Evolutionary conservation across 1,139 yeast species (phyloP).

Genomic region (Zygoascus hellenicus): DNA sequence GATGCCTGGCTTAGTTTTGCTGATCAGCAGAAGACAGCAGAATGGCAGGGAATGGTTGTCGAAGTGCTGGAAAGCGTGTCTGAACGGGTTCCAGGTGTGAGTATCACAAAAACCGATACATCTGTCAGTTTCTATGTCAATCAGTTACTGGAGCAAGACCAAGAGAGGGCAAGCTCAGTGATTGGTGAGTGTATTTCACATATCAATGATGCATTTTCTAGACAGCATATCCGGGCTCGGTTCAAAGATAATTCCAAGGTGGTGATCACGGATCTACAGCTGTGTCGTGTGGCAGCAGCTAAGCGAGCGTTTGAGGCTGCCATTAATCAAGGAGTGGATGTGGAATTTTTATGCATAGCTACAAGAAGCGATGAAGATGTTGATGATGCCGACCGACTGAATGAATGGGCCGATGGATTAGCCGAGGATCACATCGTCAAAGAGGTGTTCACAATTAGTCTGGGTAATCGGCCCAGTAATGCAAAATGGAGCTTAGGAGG

Average conservation of each 20-base stretch:
- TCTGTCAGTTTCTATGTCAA: slow-evolving; percentile 57
- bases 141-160: slow-evolving; percentile 48
- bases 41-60: slow-evolving; percentile 59
- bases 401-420: slow-evolving; percentile 48
- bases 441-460: slow-evolving; percentile 56
- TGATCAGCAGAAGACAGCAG: slow-evolving; percentile 44
- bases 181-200: slow-evolving; percentile 86
- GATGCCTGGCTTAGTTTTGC: slow-evolving; percentile 63
- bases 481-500: slow-evolving; percentile 73
- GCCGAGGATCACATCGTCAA: slow-evolving; percentile 12
- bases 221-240: slow-evolving; percentile 70
- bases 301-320: slow-evolving; percentile 20
- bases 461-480: slow-evolving; percentile 49
- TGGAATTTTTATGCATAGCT: slow-evolving; percentile 37
- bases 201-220: slow-evolving; percentile 66
- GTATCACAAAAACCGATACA: slow-evolving; percentile 66
- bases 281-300: slow-evolving; percentile 24
- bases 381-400: slow-evolving; percentile 48
- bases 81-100: slow-evolving; percentile 78
- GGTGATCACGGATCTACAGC: slow-evolving; percentile 22
- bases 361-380: slow-evolving; percentile 64
- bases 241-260: slow-evolving; percentile 49
- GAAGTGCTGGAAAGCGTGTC: slow-evolving; percentile 60
- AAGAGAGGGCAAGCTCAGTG: slow-evolving; percentile 57
- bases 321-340: slow-evolving; percentile 3